Conservation (phyloP, 2,329 filamentous ascomycete species). For the Penicillium sclerotigenum region DNA sequence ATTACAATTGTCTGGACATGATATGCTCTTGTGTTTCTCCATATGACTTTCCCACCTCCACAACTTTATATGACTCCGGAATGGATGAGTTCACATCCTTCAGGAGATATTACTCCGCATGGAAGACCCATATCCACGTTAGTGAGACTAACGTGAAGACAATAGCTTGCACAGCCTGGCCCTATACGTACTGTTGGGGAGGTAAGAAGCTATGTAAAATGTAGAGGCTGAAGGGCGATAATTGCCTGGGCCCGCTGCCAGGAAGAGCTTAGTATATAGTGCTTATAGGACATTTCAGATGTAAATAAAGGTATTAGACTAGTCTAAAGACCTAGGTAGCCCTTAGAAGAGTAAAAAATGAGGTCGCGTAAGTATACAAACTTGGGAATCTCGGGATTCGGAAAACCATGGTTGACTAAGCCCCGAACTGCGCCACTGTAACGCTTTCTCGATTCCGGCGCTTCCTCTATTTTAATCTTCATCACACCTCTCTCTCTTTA, state of each 20-base stretch:
- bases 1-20: too few relatives aligned
- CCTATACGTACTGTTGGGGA: too few relatives aligned
- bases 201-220: background rate
- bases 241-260: background rate
- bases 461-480: background rate
- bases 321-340: too few relatives aligned
- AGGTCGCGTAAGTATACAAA: background rate
- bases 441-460: background rate
- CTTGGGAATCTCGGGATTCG: background rate
- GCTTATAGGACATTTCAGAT: background rate
- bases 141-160: too few relatives aligned
- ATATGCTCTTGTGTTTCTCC: too few relatives aligned
- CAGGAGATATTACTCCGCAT: too few relatives aligned
- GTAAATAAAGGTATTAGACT: background rate
- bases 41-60: too few relatives aligned
- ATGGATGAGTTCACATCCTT: too few relatives aligned
- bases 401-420: slow-evolving; percentile 2
- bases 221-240: background rate
- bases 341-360: background rate
- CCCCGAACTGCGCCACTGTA: slow-evolving; percentile 1
- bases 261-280: background rate
- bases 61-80: too few relatives aligned
- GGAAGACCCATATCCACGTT: too few relatives aligned
- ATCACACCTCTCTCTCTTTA: background rate
- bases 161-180: too few relatives aligned